These are phyloP conservation scores for Zopfia rhizophila DNA, from an alignment of 2,329 filamentous ascomycete species.

Conservation along the genomic window DNA sequence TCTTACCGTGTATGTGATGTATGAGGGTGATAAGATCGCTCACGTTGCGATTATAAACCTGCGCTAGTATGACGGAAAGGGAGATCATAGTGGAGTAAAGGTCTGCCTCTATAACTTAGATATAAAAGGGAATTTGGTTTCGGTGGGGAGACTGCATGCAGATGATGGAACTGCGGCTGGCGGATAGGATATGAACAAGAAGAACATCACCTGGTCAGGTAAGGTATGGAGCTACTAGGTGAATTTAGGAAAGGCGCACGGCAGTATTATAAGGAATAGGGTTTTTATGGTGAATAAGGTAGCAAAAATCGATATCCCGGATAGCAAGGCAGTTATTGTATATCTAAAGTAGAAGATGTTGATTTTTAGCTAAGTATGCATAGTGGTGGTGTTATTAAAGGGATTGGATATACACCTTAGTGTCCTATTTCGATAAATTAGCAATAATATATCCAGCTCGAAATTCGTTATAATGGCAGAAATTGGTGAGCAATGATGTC, in stretches of 20 bases:
- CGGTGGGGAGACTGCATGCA: conserved; percentile 11
- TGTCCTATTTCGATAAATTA: too few species aligned
- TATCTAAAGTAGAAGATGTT: conserved; percentile 12
- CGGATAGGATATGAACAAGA: conserved; percentile 11
- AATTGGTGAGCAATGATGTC: too few species aligned
- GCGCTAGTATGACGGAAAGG: conserved; percentile 4
- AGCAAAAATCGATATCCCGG: conserved; percentile 5
- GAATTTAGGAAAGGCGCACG: conserved; percentile 3
- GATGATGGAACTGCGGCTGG: conserved; percentile 11
- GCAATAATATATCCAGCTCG: too few species aligned
- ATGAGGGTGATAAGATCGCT: conserved; percentile 1
- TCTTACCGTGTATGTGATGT: conserved; percentile 10
- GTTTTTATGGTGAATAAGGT: conserved; percentile 2
- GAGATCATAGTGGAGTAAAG: conserved; percentile 1
- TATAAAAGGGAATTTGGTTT: background rate
- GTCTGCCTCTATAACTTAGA: background rate
- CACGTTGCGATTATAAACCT: conserved; percentile 10
- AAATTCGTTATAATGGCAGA: too few species aligned
- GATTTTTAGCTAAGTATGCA: too few species aligned
- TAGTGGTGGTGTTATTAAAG: too few species aligned
- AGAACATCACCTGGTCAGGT: conserved; percentile 10
- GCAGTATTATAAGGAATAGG: background rate
- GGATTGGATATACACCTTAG: too few species aligned
- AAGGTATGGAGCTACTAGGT: conserved; percentile 1
- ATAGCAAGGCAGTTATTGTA: conserved; percentile 12